Conservation (phyloP, 83 land plant genomes). For the Isoetes engelmannii region DNA sequence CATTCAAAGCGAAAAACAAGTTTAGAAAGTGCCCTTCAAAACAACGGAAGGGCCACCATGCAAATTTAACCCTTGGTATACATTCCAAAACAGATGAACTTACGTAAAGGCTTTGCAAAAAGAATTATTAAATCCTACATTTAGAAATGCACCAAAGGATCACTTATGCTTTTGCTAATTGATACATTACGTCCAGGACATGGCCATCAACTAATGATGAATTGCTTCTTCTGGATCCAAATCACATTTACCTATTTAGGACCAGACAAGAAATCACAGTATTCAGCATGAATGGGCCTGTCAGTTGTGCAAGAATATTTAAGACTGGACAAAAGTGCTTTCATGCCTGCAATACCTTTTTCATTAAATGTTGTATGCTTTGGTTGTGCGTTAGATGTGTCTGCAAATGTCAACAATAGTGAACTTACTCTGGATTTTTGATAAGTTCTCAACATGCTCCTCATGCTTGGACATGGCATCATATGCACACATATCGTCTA, state of each 20-base stretch:
- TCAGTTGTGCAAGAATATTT: constrained; percentile 11
- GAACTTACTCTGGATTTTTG: background rate
- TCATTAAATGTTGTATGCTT: background rate
- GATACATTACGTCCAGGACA: constrained; percentile 1
- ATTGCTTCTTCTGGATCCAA: background rate
- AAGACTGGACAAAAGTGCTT: constrained; percentile 9
- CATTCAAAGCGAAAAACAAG: too few species aligned
- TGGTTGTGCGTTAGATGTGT: constrained; percentile 1
- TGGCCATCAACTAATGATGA: background rate
- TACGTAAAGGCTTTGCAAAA: constrained; percentile 3
- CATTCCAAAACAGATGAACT: background rate
- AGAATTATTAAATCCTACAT: background rate
- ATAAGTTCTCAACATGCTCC: constrained; percentile 10
- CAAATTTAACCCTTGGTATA: background rate
- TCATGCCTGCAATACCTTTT: background rate
- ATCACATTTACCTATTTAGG: background rate
- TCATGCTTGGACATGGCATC: too few species aligned
- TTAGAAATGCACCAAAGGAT: background rate
- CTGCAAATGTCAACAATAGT: background rate
- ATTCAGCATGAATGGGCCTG: constrained; percentile 10
- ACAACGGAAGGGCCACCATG: too few species aligned
- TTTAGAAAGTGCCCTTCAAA: too few species aligned
- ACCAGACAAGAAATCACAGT: background rate
- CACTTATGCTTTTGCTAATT: background rate
- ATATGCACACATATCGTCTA: too few species aligned